Evolutionary conservation across 2,329 filamentous ascomycete genomes (phyloP).

Genomic region (Cadophora malorum): DNA sequence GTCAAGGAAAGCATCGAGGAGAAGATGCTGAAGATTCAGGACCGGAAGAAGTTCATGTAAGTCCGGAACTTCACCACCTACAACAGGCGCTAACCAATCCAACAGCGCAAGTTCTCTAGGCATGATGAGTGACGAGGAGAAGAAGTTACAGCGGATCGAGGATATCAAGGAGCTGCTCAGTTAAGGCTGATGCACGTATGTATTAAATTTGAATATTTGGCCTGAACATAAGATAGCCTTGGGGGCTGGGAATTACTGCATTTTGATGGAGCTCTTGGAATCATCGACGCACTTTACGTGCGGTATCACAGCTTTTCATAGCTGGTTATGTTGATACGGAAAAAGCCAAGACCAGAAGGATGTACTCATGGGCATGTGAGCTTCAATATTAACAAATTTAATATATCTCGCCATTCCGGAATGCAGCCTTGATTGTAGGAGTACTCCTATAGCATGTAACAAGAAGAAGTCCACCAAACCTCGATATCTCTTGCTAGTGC

Average conservation of each 20-base stretch:
- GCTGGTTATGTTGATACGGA: not conserved
- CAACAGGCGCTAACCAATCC: conserved; percentile 30
- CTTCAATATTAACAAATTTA: not conserved
- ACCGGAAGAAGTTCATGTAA: conserved; percentile 94
- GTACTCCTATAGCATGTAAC: no score
- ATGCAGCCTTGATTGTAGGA: no score
- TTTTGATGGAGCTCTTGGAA: not conserved
- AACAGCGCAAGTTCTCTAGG: conserved; percentile 88
- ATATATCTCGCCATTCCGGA: no score
- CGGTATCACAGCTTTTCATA: not conserved
- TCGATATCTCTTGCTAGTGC: no score
- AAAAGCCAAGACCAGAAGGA: not conserved
- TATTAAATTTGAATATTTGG: not conserved
- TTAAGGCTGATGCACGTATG: conserved; percentile 13
- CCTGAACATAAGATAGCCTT: not conserved
- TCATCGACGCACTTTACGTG: not conserved
- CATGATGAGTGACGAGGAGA: conserved; percentile 95
- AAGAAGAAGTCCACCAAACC: no score
- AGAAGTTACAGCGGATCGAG: conserved; percentile 86
- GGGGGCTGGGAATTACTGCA: not conserved
- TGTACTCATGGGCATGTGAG: not conserved
- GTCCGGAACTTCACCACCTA: conserved; percentile 48
- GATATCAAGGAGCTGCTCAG: conserved; percentile 87
- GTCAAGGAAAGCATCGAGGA: conserved; percentile 92
- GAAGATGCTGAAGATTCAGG: conserved; percentile 91